Evolutionary conservation across 441 rosid species (phyloP).

Genomic region (Erodium moschatum): DNA sequence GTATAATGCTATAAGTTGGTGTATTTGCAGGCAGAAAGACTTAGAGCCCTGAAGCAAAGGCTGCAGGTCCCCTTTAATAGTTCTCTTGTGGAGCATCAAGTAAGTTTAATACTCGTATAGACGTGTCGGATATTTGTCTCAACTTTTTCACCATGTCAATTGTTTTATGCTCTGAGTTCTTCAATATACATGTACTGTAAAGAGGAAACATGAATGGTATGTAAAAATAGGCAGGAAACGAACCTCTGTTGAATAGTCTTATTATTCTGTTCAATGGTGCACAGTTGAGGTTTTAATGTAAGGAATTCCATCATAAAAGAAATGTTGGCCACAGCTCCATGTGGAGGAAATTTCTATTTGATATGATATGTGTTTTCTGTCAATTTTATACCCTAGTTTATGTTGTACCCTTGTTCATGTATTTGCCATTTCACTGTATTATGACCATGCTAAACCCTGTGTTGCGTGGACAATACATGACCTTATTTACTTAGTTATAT

Average conservation of each 20-base stretch:
- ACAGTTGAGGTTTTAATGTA: neutral
- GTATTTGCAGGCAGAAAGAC: conserved; percentile 7
- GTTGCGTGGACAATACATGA: neutral
- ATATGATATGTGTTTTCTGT: neutral
- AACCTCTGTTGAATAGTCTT: too few relatives aligned
- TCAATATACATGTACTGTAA: too few relatives aligned
- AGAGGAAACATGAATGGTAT: neutral
- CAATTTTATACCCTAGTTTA: neutral
- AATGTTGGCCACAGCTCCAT: neutral
- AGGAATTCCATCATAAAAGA: neutral
- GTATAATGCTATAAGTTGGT: neutral
- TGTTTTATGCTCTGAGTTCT: neutral
- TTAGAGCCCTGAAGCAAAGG: neutral
- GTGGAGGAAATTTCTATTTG: neutral
- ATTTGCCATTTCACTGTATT: neutral
- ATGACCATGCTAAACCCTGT: neutral
- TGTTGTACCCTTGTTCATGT: neutral
- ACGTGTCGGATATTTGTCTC: neutral
- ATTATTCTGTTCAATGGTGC: too few relatives aligned
- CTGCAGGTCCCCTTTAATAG: neutral
- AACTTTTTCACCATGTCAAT: neutral
- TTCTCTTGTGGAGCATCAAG: conserved; percentile 3
- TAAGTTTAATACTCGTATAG: neutral
- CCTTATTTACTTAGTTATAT: neutral
- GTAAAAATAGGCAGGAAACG: neutral